phyloP scores from a whole-genome alignment of 371 early-diverging fungal genomes.

The Actinomortierella wolfii region DNA sequence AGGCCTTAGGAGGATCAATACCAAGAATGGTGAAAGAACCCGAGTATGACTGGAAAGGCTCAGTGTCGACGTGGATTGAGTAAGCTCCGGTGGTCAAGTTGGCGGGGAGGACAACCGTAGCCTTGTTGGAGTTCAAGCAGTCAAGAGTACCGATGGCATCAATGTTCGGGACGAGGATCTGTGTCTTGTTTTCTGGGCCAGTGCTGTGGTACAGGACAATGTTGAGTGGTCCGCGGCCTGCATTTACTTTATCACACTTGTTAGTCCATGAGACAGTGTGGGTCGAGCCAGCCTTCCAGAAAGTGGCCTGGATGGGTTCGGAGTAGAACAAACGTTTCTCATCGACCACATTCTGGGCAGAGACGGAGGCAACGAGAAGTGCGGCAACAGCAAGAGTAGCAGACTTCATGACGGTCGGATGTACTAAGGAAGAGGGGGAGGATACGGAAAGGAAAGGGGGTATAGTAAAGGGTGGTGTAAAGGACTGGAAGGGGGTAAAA shows the following conservation, averaged over 20 bases:
- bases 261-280: conserved; percentile 48
- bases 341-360: conserved; percentile 5
- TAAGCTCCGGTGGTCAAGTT: conserved; percentile 29
- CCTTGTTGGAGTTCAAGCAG: conserved; percentile 22
- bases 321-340: conserved; percentile 14
- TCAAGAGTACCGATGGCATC: conserved; percentile 22
- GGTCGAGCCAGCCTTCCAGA: conserved; percentile 21
- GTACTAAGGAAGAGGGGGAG: not conserved
- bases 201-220: conserved; percentile 32
- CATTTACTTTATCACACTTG: conserved; percentile 25
- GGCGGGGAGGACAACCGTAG: conserved; percentile 23
- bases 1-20: conserved; percentile 2
- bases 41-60: conserved; percentile 31
- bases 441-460: not conserved
- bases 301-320: conserved; percentile 4
- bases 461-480: not conserved
- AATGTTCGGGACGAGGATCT: conserved; percentile 31
- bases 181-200: conserved; percentile 24
- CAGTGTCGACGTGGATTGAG: conserved; percentile 23
- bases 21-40: conserved; percentile 22
- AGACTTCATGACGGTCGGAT: conserved; percentile 5
- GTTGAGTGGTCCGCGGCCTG: not conserved
- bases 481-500: not conserved
- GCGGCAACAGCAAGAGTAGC: not conserved
- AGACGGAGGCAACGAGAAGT: conserved; percentile 1